Conservation (phyloP, 805 yeast species). For the Wickerhamomyces chambardii region DNA sequence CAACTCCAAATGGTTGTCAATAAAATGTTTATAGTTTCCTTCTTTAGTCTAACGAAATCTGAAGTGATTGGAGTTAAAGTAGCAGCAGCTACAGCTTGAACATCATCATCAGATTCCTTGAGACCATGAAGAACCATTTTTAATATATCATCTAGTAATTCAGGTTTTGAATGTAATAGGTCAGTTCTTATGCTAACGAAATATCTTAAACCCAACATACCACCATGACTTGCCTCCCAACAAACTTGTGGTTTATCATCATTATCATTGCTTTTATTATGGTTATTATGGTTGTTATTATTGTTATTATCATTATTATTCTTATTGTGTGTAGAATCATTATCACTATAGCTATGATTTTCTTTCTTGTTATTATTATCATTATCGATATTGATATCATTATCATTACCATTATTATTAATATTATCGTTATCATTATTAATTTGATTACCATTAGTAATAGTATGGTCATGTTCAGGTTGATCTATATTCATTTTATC, state of each 20-base stretch:
- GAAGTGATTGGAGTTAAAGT: conserved; percentile 83
- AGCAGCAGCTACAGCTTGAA: conserved; percentile 94
- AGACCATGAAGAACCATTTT: conserved; percentile 84
- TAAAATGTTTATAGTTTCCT: conserved; percentile 33
- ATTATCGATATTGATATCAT: too few relatives aligned
- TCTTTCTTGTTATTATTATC: too few relatives aligned
- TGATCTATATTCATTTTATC: too few relatives aligned
- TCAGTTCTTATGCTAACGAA: conserved; percentile 86
- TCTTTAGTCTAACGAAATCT: conserved; percentile 68
- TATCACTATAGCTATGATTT: too few relatives aligned
- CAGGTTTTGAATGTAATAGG: conserved; percentile 48
- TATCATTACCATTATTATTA: too few relatives aligned
- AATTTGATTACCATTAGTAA: too few relatives aligned
- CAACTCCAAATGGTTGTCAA: conserved; percentile 85
- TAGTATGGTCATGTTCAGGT: too few relatives aligned
- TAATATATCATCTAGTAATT: conserved; percentile 60
- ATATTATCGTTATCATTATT: too few relatives aligned
- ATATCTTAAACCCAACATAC: conserved; percentile 87
- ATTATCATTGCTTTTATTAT: neutral
- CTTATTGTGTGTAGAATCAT: too few relatives aligned
- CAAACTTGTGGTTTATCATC: conserved; percentile 32
- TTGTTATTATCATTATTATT: neutral
- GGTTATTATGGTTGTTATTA: neutral
- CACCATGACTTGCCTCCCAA: conserved; percentile 99
- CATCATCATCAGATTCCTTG: conserved; percentile 81